Base-by-base conservation (phyloP, 2,329 filamentous ascomycete genomes). In the Aspergillus fumigatus region DNA sequence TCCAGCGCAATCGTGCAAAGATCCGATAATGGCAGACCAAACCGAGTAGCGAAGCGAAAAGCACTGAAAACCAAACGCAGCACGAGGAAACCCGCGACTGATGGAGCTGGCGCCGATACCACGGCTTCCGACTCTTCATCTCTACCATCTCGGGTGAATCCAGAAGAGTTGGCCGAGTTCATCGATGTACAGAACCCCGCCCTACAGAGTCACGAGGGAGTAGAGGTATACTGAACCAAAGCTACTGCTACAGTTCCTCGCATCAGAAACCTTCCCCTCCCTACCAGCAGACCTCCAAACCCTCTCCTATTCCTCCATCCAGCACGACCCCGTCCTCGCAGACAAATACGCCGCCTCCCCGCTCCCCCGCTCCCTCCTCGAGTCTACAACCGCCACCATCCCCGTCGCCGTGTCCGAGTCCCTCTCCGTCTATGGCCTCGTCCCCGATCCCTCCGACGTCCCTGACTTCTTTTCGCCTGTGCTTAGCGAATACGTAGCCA, bases 101-200 rank as follows among this genome's bases (percentile, higher is more conserved):
- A 25, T 59, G 57, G 27, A 59, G 38, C 57, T 21, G 59, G 60
- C 25, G 49, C 56, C 35, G 47, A 32, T 26, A 17, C 51, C 27
- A 10, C 19, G 41, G 23, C 23, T 17, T 10, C 51, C 2, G 14
- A n/a, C 4, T 2, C 21, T 2, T 26, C 47, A 14, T 43, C 32
- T 10, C 48, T 48, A 1, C 35, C 57, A 26, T 62, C 64, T 23
- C 59, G 64, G 52, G 67, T 73, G 19, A 77, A 84, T 62, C 83
- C 82, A 4, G 87, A 88, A 63, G 89, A 92, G 54, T 75, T 94
- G 23, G 83, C 84, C 26, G 91, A 95, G 1, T 95, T 95, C 73
- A 85, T 89, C 53, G 86, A 92, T 64, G 82, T 84, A 76, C 41
- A 66, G 60, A 61, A 61, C 32, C 10, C 43, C 19, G 21, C 48